Conservation (phyloP, 2,329 filamentous ascomycete genomes). For the Fusarium ambrosium region DNA sequence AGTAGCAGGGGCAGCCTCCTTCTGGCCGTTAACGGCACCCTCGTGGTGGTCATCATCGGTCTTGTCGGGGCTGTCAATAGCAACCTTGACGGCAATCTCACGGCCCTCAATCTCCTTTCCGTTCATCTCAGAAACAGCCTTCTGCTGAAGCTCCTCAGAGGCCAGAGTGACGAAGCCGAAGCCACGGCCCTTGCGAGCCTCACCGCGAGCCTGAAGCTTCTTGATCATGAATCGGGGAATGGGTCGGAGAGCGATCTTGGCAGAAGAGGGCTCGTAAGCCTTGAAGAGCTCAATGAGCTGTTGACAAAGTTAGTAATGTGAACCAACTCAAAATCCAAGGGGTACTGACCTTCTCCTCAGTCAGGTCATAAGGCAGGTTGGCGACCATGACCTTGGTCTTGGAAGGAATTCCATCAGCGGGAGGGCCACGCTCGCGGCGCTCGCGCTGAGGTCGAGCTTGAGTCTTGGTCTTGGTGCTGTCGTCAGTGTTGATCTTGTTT, state of each 20-base stretch:
- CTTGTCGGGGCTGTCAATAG: conserved; percentile 99
- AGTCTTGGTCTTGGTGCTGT: conserved; percentile 70
- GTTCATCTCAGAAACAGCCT: conserved; percentile 98
- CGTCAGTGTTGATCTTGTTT: conserved; percentile 69
- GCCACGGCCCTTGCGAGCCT: conserved; percentile 98
- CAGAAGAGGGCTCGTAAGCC: conserved; percentile 90
- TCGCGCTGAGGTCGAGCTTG: conserved; percentile 69
- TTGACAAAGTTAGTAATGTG: conserved; percentile 41
- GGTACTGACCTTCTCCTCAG: conserved; percentile 87
- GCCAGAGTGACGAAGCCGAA: conserved; percentile 98
- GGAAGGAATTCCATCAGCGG: conserved; percentile 96
- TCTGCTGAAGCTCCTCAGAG: conserved; percentile 95
- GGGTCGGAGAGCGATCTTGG: conserved; percentile 98
- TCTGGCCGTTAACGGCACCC: conserved; percentile 60
- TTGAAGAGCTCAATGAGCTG: conserved; percentile 98
- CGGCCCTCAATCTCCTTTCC: conserved; percentile 99
- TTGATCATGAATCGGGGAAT: conserved; percentile 99
- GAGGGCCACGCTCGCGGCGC: conserved; percentile 88
- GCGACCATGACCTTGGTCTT: conserved; percentile 99
- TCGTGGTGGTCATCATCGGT: conserved; percentile 80
- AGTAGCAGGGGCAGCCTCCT: conserved; percentile 50
- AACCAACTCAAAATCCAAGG: background rate
- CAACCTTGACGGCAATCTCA: conserved; percentile 99
- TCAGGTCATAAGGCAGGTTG: conserved; percentile 98
- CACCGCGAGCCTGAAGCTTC: conserved; percentile 98